Evolutionary conservation across 78 protist genomes (phyloP).

Genomic region (Ministeria vibrans): DNA sequence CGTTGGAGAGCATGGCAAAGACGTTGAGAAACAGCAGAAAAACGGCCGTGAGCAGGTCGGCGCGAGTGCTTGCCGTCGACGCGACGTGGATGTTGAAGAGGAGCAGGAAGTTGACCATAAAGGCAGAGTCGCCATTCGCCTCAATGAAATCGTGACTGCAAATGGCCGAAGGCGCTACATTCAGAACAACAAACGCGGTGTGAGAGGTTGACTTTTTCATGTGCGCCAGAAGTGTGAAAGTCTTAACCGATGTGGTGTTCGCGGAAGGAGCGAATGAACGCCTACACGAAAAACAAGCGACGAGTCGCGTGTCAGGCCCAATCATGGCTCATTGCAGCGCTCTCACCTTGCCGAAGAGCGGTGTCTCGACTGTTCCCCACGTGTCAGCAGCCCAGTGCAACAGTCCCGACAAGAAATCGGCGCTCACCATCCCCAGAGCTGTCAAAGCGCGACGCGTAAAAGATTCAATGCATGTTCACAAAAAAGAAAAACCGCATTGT

Average conservation of each 20-base stretch:
- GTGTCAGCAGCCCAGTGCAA: constrained; percentile 71
- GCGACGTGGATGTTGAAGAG: constrained; percentile 29
- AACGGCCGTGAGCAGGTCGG: constrained; percentile 9
- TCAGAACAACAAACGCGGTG: no score
- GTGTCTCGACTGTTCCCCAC: constrained; percentile 69
- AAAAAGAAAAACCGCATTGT: not conserved
- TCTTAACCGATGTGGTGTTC: constrained; percentile 73
- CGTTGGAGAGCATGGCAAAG: constrained; percentile 57
- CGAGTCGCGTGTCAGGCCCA: not conserved
- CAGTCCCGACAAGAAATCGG: constrained; percentile 36
- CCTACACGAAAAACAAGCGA: not conserved
- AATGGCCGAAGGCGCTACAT: constrained; percentile 55
- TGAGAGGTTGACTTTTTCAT: no score
- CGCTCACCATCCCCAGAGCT: constrained; percentile 10
- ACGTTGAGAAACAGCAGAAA: constrained; percentile 34
- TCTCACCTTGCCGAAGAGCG: constrained; percentile 40
- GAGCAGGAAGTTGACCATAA: constrained; percentile 29
- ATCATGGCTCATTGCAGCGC: not conserved
- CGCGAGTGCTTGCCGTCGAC: no score
- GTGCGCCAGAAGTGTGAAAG: no score
- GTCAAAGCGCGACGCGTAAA: not conserved
- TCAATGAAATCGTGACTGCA: constrained; percentile 59
- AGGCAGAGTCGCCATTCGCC: constrained; percentile 63
- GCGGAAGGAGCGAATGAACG: constrained; percentile 70
- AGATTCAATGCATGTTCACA: not conserved